Conservation (phyloP, 2,329 filamentous ascomycete species). For the Ophiocordyceps unilateralis region DNA sequence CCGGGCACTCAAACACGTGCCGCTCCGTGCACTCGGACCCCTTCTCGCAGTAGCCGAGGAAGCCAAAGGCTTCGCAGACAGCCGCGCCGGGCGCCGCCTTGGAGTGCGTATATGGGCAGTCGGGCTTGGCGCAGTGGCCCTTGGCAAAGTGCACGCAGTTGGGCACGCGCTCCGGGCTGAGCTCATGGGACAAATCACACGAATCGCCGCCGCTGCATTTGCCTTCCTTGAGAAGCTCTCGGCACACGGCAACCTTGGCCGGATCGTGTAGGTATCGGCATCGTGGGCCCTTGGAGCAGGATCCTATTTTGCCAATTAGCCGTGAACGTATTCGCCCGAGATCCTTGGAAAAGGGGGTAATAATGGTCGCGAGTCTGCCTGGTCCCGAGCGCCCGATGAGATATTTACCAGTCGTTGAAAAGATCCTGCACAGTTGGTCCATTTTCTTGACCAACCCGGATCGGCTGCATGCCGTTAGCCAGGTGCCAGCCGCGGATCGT, state of each 20-base stretch:
- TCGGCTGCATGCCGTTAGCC: slow-evolving; percentile 27
- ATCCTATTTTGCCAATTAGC: slow-evolving; percentile 45
- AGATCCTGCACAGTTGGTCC: slow-evolving; percentile 55
- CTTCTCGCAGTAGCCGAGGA: slow-evolving; percentile 75
- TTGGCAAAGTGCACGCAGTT: slow-evolving; percentile 80
- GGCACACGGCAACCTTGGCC: slow-evolving; percentile 78
- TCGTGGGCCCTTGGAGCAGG: slow-evolving; percentile 62
- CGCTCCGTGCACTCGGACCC: slow-evolving; percentile 62
- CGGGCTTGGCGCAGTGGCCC: slow-evolving; percentile 73
- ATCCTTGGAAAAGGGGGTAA: neutral
- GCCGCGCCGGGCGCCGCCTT: slow-evolving; percentile 58
- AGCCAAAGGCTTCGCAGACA: slow-evolving; percentile 73
- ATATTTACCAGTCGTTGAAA: slow-evolving; percentile 51
- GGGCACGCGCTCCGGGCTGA: slow-evolving; percentile 68
- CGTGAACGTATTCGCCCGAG: neutral
- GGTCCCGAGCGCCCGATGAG: slow-evolving; percentile 21
- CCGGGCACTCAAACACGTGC: slow-evolving; percentile 85
- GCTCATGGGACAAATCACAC: slow-evolving; percentile 84
- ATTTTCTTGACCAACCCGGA: slow-evolving; percentile 46
- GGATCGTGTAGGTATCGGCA: slow-evolving; percentile 77
- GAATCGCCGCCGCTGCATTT: slow-evolving; percentile 58
- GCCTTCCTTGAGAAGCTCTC: slow-evolving; percentile 65
- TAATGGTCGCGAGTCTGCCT: slow-evolving; percentile 2
- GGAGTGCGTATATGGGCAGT: slow-evolving; percentile 78
- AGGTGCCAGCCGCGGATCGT: slow-evolving; percentile 6